A percentile compares a stretch with the other conserved stretches of the same genome.
These are phyloP conservation scores for Leptographium galeiforme DNA, from an alignment of 2,329 filamentous ascomycete genomes.

Conservation along the genomic window DNA sequence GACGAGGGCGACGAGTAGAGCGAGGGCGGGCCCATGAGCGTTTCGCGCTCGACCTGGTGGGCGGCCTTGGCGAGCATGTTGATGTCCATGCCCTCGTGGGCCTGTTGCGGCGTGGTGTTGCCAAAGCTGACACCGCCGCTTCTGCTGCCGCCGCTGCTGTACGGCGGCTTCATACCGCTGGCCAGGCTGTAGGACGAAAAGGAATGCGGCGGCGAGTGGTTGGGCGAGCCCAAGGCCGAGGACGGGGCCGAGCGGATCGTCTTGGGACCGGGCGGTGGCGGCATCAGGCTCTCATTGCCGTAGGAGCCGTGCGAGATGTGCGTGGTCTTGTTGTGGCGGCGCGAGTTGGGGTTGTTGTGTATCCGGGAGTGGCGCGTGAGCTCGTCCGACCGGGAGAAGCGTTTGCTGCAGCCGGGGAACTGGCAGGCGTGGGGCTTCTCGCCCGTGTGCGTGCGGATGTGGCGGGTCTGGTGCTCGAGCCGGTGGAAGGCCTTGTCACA, in stretches of 20 bases:
- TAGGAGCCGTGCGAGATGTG: slow-evolving; percentile 29
- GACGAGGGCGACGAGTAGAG: slow-evolving; percentile 28
- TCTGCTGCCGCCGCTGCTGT: slow-evolving; percentile 23
- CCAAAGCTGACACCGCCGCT: not conserved
- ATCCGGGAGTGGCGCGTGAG: slow-evolving; percentile 94
- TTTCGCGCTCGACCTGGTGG: slow-evolving; percentile 49
- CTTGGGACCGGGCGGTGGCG: slow-evolving; percentile 59
- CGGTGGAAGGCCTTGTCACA: slow-evolving; percentile 99
- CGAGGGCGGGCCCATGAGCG: slow-evolving; percentile 23
- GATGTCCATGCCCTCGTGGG: slow-evolving; percentile 36
- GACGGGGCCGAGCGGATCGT: slow-evolving; percentile 79
- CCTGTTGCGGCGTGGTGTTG: slow-evolving; percentile 16
- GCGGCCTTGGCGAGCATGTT: slow-evolving; percentile 48
- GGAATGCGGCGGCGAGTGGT: slow-evolving; percentile 87
- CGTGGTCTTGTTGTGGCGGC: slow-evolving; percentile 73
- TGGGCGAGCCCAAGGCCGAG: slow-evolving; percentile 80
- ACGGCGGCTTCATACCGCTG: slow-evolving; percentile 31
- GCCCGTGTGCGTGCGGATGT: slow-evolving; percentile 65
- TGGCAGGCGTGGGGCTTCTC: slow-evolving; percentile 97
- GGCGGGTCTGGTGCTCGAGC: slow-evolving; percentile 78
- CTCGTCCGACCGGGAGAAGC: slow-evolving; percentile 92
- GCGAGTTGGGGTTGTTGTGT: slow-evolving; percentile 97
- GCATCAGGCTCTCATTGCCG: slow-evolving; percentile 55
- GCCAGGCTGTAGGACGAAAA: slow-evolving; percentile 57
- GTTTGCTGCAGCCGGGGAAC: slow-evolving; percentile 91